A percentile compares a stretch with the other conserved stretches of the same genome.
Evolutionary conservation across 352 stramenopile genomes (phyloP).

Genomic region (Phytophthora capsici): DNA sequence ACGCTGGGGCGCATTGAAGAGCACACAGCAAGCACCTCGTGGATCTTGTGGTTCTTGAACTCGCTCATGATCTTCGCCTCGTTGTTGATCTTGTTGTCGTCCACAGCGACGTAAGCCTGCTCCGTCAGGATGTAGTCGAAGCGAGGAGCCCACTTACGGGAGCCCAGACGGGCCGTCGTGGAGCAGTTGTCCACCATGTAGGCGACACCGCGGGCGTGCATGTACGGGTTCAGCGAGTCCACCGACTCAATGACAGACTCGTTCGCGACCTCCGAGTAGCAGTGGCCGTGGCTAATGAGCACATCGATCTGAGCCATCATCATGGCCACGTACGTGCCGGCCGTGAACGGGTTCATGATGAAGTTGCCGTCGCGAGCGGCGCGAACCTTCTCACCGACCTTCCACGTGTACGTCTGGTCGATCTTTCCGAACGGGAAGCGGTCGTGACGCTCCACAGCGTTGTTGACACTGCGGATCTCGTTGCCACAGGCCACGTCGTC

Average conservation of each 20-base stretch:
- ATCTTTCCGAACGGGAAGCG: slow-evolving; percentile 98
- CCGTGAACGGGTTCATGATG: slow-evolving; percentile 97
- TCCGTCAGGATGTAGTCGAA: slow-evolving; percentile 99
- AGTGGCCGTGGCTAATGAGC: slow-evolving; percentile 95
- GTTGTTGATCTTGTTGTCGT: slow-evolving; percentile 92
- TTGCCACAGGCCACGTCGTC: slow-evolving; percentile 98
- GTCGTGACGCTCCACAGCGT: slow-evolving; percentile 94
- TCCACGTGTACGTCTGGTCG: slow-evolving; percentile 97
- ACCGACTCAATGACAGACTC: slow-evolving; percentile 99
- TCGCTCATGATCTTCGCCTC: slow-evolving; percentile 91
- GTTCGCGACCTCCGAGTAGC: slow-evolving; percentile 98
- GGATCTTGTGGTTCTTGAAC: slow-evolving; percentile 97
- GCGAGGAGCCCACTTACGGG: slow-evolving; percentile 97
- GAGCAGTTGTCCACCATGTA: slow-evolving; percentile 99
- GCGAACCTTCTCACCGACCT: slow-evolving; percentile 97
- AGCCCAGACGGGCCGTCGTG: slow-evolving; percentile 97
- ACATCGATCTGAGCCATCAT: slow-evolving; percentile 99
- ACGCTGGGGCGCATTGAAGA: slow-evolving; percentile 96
- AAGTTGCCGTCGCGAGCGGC: slow-evolving; percentile 95
- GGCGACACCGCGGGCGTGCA: slow-evolving; percentile 97
- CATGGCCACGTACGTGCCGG: slow-evolving; percentile 98
- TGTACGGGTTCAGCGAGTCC: slow-evolving; percentile 98
- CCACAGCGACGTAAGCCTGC: slow-evolving; percentile 95
- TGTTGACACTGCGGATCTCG: slow-evolving; percentile 98
- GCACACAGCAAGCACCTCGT: slow-evolving; percentile 96